These are phyloP conservation scores for Populus trichocarpa DNA, from an alignment of 441 rosid species.

Conservation along the genomic window DNA sequence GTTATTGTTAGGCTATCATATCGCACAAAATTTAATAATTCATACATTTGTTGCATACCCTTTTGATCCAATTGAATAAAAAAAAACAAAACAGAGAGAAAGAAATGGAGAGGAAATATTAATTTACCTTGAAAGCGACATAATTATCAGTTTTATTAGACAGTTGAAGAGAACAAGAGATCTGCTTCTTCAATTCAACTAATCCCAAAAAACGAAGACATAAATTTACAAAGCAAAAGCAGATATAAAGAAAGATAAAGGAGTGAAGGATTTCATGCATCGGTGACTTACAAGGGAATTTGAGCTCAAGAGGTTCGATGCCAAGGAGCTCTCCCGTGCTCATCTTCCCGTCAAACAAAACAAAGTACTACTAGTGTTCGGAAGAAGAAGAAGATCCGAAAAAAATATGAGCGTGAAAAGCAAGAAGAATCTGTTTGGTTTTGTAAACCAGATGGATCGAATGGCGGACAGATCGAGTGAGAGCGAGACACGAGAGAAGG, in stretches of 20 bases:
- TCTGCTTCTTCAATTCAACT: conserved; percentile 89
- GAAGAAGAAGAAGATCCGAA: conserved; percentile 14
- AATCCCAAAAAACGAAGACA: conserved; percentile 7
- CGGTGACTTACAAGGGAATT: conserved; percentile 49
- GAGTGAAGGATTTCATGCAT: not conserved
- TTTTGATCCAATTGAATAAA: not conserved
- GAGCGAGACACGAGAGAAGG: not conserved
- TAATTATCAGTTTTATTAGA: conserved; percentile 57
- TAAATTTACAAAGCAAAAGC: conserved; percentile 1
- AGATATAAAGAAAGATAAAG: conserved; percentile 7
- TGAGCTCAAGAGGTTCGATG: conserved; percentile 69
- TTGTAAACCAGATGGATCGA: not conserved
- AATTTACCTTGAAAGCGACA: conserved; percentile 66
- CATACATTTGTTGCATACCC: not conserved
- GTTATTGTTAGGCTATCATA: not conserved
- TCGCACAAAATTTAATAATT: not conserved
- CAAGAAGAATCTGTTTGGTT: conserved; percentile 7
- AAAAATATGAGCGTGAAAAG: conserved; percentile 7
- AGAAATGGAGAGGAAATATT: not conserved
- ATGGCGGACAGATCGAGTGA: conserved; percentile 16
- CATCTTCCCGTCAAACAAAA: conserved; percentile 28
- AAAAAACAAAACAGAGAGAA: not conserved
- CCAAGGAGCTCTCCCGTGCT: conserved; percentile 62
- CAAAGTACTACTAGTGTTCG: not conserved
- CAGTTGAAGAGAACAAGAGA: conserved; percentile 71